Conservation (phyloP, 306 rosid genomes). For the Gastrolobium bilobum region DNA sequence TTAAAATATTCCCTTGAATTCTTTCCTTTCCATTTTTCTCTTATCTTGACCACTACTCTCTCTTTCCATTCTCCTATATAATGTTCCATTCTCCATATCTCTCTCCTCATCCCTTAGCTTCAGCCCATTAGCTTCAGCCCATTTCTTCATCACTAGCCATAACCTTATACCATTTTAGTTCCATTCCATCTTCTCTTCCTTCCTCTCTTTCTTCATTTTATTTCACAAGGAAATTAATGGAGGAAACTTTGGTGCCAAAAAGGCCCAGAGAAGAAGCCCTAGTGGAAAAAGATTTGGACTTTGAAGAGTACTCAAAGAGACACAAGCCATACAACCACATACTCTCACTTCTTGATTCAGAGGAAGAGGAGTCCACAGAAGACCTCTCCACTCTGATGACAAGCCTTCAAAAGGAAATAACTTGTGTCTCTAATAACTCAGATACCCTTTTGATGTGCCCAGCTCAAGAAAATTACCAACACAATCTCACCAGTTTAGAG, state of each 20-base stretch:
- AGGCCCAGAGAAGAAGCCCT: conserved; percentile 66
- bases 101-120: conserved; percentile 41
- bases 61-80: conserved; percentile 47
- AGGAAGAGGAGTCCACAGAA: conserved; percentile 70
- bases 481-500: conserved; percentile 27
- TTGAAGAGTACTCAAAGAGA: conserved; percentile 58
- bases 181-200: no score
- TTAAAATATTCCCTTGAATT: conserved; percentile 50
- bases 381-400: conserved; percentile 75
- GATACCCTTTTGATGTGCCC: conserved; percentile 32
- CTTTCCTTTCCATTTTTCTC: not conserved
- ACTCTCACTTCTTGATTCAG: conserved; percentile 76
- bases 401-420: conserved; percentile 77
- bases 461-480: conserved; percentile 12
- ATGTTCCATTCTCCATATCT: conserved; percentile 30
- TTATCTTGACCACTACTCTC: conserved; percentile 59
- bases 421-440: conserved; percentile 16
- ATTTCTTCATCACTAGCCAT: not conserved
- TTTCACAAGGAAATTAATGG: conserved; percentile 40
- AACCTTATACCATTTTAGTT: not conserved
- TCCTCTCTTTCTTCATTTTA: not conserved
- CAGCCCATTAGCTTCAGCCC: not conserved
- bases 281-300: conserved; percentile 44
- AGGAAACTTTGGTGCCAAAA: conserved; percentile 54
- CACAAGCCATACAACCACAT: conserved; percentile 73